Base-by-base conservation (phyloP, 1,284 basidiomycete species). In the Marasmius sp. region DNA sequence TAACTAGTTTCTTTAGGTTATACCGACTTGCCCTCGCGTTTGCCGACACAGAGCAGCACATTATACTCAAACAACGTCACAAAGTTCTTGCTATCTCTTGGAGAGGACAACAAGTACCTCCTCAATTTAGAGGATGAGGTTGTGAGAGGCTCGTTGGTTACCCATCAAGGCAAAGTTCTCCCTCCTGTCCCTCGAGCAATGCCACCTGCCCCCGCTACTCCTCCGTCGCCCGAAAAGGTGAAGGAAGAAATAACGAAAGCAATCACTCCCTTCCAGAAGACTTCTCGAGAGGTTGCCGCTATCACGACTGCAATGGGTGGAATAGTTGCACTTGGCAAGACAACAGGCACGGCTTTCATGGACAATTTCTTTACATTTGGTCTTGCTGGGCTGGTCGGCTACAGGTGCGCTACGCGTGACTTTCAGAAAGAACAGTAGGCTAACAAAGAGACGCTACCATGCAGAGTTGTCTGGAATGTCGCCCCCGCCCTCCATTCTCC, bases 1-100 rank as follows among this genome's bases (percentile, higher is more conserved):
- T 33, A 58, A 34, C 64, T 51, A 47, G 3, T 41, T 63, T 22
- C 61, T 55, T 3, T 63, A 92, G 91, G 91, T 50, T 90, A 89
- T 71, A 88, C 89, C 56, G 92, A 94, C 73, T 79, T 94, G 51
- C 89, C 92, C 5, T 93, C 92, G 22, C 85, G 93, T 39, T 78
- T 94, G 45, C 92, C 93, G 11, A 93, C 93, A 0, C 92, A 94
- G 70, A 92, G 91, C 3, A 93, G 91, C 5, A 92, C 91, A 1
- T 79, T 94, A 8, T 94, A 94, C 74, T 94, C 93, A 11, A 94
- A 94, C 75, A 94, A 94, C 71, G 88, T 94, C 68, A 90, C 90
- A 49, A 94, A 94, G 72, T 94, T 94, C 77, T 81, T 94, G 47
- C 79, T 94, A 16, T 93, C 92, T 1, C 85, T 94, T 1, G 88